Percentiles rank a stretch among this genome's conserved stretches.
phyloP scores from a whole-genome alignment of 306 rosid genomes.

The Ochetophila trinervis region DNA sequence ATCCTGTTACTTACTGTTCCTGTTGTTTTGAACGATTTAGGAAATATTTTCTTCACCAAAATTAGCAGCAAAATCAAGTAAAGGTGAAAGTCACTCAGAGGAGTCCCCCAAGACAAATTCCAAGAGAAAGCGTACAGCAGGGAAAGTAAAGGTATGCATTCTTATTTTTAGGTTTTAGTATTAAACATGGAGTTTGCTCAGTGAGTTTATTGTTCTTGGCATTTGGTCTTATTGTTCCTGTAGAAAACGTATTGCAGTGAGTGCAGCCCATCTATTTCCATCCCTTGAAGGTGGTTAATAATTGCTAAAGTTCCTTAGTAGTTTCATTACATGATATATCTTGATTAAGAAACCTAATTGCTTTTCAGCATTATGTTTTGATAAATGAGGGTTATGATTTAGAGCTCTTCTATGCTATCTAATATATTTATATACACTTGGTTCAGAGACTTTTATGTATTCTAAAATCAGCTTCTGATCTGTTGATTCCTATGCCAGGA shows the following conservation, averaged over 20 bases:
- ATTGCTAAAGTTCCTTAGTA: too few species aligned
- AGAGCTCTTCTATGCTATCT: neutral
- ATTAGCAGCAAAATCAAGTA: conserved; percentile 43
- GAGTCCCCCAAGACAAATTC: conserved; percentile 51
- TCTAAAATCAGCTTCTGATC: conserved; percentile 14
- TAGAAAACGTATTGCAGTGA: neutral
- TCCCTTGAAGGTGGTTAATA: too few species aligned
- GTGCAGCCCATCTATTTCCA: neutral
- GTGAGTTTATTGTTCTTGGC: too few species aligned
- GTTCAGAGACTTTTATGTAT: conserved; percentile 5
- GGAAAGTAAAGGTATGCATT: conserved; percentile 54
- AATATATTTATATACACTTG: neutral
- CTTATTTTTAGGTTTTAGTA: too few species aligned
- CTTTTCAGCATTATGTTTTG: neutral
- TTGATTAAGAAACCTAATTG: neutral
- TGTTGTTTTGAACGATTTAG: conserved; percentile 32
- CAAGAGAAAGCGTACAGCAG: conserved; percentile 68
- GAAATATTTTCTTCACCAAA: conserved; percentile 44
- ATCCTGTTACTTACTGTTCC: conserved; percentile 1
- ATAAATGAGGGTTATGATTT: neutral
- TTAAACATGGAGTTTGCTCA: too few species aligned
- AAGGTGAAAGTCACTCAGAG: conserved; percentile 40
- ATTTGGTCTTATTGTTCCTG: too few species aligned
- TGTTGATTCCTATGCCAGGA: conserved; percentile 40
- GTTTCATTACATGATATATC: too few species aligned